phyloP scores from a whole-genome alignment of 2,329 filamentous ascomycete genomes.

The Alternaria dauci region DNA sequence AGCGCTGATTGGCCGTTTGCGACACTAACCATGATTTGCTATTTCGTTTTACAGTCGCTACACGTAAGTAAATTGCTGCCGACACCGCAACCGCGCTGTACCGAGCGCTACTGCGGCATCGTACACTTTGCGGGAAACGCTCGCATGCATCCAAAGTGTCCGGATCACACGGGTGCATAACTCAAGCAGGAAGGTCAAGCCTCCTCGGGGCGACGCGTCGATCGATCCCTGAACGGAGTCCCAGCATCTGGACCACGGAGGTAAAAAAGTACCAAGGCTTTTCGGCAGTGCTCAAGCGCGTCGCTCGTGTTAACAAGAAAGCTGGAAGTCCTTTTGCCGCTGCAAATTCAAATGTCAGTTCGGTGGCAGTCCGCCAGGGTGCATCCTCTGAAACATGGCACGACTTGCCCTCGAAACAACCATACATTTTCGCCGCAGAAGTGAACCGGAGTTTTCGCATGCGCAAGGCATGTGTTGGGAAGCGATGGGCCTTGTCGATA shows the following conservation, averaged over 20 bases:
- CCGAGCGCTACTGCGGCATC: neutral
- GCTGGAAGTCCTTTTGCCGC: neutral
- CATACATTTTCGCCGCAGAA: conserved; percentile 1
- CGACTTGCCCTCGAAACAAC: conserved; percentile 7
- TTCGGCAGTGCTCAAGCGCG: conserved; percentile 5
- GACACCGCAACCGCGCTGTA: neutral
- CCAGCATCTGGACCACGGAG: conserved; percentile 3
- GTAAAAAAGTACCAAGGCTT: conserved; percentile 5
- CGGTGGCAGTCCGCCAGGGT: neutral
- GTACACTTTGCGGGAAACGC: neutral
- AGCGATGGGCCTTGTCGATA: conserved; percentile 16
- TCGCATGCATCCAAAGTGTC: neutral
- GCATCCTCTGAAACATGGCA: conserved; percentile 12
- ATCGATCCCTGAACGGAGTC: conserved; percentile 2
- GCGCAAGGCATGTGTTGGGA: conserved; percentile 19
- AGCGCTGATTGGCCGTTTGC: neutral
- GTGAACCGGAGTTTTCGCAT: conserved; percentile 10
- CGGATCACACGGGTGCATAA: neutral
- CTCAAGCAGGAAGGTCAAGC: conserved; percentile 5
- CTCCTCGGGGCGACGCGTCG: conserved; percentile 1
- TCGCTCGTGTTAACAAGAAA: conserved; percentile 7
- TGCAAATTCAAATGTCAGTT: neutral
- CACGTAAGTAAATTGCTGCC: neutral
- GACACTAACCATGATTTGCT: neutral
- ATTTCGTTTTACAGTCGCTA: neutral